These are phyloP conservation scores for Schwanniomyces sp. DNA, from an alignment of 805 yeast genomes.

Conservation along the genomic window DNA sequence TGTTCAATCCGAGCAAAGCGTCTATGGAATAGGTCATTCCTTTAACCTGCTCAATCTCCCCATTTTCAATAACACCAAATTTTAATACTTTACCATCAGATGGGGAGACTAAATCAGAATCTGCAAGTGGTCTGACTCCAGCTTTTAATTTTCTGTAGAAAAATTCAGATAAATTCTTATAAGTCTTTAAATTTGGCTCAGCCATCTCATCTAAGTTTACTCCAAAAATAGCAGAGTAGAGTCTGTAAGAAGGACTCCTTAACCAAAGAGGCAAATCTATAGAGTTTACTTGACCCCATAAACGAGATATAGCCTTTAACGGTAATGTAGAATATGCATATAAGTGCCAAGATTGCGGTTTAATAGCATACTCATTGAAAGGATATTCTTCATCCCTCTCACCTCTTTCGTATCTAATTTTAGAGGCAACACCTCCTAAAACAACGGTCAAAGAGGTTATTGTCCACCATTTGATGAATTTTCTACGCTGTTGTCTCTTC, in stretches of 20 bases:
- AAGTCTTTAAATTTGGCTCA: conserved; percentile 74
- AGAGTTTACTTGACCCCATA: conserved; percentile 92
- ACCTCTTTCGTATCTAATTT: conserved; percentile 36
- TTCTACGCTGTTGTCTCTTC: conserved; percentile 37
- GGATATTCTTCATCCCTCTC: conserved; percentile 30
- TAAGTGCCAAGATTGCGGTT: conserved; percentile 84
- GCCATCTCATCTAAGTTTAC: conserved; percentile 87
- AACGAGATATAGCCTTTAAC: conserved; percentile 81
- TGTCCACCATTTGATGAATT: conserved; percentile 54
- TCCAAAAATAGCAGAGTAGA: conserved; percentile 80
- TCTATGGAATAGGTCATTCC: conserved; percentile 92
- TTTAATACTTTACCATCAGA: conserved; percentile 91
- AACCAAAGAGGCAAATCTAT: conserved; percentile 85
- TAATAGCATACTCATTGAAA: conserved; percentile 41
- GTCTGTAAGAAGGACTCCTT: conserved; percentile 74
- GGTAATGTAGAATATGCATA: conserved; percentile 91
- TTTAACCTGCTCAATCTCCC: conserved; percentile 94
- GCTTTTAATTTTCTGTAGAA: conserved; percentile 81
- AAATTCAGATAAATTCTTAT: conserved; percentile 82
- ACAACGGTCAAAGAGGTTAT: conserved; percentile 52
- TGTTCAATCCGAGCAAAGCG: conserved; percentile 73
- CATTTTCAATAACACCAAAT: conserved; percentile 76
- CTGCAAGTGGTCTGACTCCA: conserved; percentile 74
- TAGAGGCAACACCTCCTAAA: conserved; percentile 54
- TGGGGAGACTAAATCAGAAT: conserved; percentile 75